A percentile compares a stretch with the other conserved stretches of the same genome.
These are phyloP conservation scores for Puccinia polysora DNA, from an alignment of 1,284 basidiomycete species.

Conservation along the genomic window DNA sequence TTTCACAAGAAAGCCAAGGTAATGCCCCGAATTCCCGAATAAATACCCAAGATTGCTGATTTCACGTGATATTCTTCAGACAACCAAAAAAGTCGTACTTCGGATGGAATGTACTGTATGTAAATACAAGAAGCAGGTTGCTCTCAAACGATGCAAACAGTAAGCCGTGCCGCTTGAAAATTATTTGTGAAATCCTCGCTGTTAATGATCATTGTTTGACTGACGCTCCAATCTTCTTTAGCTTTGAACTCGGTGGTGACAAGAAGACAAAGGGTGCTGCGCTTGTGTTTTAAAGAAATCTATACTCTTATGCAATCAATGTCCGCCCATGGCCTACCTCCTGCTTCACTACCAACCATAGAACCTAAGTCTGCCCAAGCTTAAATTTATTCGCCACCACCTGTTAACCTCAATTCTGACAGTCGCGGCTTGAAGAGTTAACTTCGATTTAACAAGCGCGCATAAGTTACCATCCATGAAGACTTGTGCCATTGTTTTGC, in stretches of 20 bases:
- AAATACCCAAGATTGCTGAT: no score
- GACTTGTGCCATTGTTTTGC: no score
- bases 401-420: no score
- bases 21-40: neutral
- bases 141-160: constrained; percentile 99
- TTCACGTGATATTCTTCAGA: constrained; percentile 61
- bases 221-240: constrained; percentile 51
- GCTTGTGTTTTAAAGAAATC: constrained; percentile 63
- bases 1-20: constrained; percentile 90
- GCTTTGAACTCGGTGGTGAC: constrained; percentile 99
- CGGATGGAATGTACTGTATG: constrained; percentile 95
- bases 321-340: no score
- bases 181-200: no score
- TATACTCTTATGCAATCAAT: neutral
- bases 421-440: no score
- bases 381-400: no score
- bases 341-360: no score
- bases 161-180: no score
- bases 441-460: no score
- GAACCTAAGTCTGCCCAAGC: no score
- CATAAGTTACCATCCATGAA: no score
- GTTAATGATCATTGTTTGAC: constrained; percentile 1
- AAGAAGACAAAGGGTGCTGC: constrained; percentile 99
- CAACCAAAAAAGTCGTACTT: constrained; percentile 98
- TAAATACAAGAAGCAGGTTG: constrained; percentile 82